Evolutionary conservation across 2,329 filamentous ascomycete species (phyloP).

Genomic region (Fusarium euwallaceae): DNA sequence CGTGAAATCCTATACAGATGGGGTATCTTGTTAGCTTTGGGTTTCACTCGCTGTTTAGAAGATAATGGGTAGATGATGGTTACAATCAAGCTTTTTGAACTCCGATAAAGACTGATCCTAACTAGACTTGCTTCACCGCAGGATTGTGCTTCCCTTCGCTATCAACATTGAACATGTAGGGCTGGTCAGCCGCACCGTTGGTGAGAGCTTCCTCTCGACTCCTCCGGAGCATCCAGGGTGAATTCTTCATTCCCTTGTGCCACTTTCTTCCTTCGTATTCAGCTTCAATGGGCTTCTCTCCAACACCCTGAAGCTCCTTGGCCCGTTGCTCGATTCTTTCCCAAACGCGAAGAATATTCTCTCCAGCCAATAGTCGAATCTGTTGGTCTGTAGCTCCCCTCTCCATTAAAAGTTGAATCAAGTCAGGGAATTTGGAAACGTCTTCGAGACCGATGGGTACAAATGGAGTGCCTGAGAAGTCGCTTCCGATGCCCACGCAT

Average conservation of each 20-base stretch:
- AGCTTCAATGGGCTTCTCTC: constrained; percentile 46
- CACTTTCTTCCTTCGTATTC: constrained; percentile 46
- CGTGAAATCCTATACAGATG: neutral
- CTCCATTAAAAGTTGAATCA: constrained; percentile 47
- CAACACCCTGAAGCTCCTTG: constrained; percentile 31
- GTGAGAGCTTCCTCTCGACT: constrained; percentile 30
- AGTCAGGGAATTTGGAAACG: constrained; percentile 52
- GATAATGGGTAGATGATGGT: neutral
- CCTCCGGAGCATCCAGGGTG: constrained; percentile 40
- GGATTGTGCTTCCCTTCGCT: constrained; percentile 18
- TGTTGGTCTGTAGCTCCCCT: constrained; percentile 48
- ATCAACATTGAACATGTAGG: constrained; percentile 25
- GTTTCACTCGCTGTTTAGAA: neutral
- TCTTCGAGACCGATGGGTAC: constrained; percentile 49
- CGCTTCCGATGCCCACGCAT: constrained; percentile 54
- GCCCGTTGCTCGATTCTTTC: constrained; percentile 44
- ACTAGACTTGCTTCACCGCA: constrained; percentile 14
- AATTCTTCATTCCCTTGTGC: constrained; percentile 44
- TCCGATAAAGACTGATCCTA: neutral
- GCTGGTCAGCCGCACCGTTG: constrained; percentile 12
- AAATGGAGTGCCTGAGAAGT: constrained; percentile 51
- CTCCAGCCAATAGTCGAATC: constrained; percentile 39
- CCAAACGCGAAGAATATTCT: constrained; percentile 49
- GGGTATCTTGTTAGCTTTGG: neutral
- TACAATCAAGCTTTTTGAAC: neutral